Percentiles rank a stretch among this genome's conserved stretches.
Evolutionary conservation across 2,329 filamentous ascomycete species (phyloP).

Genomic region (Thelonectria blattea): DNA sequence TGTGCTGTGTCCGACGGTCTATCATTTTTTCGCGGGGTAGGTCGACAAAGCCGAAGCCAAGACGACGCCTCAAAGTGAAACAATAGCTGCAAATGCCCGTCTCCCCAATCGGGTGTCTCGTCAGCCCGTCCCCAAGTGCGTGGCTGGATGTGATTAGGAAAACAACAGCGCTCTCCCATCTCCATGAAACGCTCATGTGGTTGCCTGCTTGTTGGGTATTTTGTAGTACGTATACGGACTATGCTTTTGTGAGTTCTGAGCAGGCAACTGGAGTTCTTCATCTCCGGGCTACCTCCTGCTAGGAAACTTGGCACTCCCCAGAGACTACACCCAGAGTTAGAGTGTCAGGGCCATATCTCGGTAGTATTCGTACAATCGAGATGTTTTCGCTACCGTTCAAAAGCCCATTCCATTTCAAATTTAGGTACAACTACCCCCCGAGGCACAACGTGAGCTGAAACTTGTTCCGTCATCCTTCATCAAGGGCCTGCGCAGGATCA

Average conservation of each 20-base stretch:
- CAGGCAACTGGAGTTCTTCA: too few relatives aligned
- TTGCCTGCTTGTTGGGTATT: not conserved
- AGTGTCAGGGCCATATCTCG: too few relatives aligned
- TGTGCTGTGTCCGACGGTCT: not conserved
- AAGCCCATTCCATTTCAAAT: not conserved
- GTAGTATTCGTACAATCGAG: too few relatives aligned
- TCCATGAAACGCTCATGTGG: not conserved
- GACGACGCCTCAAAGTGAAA: conserved; percentile 4
- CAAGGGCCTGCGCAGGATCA: not conserved
- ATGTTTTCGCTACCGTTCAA: not conserved
- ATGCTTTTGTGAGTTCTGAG: too few relatives aligned
- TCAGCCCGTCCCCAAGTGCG: not conserved
- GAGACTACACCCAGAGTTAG: too few relatives aligned
- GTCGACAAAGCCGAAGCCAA: not conserved
- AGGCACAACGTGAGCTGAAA: not conserved
- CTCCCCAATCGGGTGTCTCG: conserved; percentile 5
- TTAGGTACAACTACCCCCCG: not conserved
- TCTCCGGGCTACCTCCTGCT: too few relatives aligned
- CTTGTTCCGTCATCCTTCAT: not conserved
- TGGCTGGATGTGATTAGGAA: conserved; percentile 8
- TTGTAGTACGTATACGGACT: too few relatives aligned
- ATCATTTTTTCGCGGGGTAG: not conserved
- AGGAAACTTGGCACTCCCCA: too few relatives aligned
- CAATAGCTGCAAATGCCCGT: not conserved
- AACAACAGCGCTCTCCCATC: not conserved